Evolutionary conservation across 129 eudicot genomes (phyloP), one percentile per base, ranked within the genome.

Genomic region (Flaveria sonorensis): DNA sequence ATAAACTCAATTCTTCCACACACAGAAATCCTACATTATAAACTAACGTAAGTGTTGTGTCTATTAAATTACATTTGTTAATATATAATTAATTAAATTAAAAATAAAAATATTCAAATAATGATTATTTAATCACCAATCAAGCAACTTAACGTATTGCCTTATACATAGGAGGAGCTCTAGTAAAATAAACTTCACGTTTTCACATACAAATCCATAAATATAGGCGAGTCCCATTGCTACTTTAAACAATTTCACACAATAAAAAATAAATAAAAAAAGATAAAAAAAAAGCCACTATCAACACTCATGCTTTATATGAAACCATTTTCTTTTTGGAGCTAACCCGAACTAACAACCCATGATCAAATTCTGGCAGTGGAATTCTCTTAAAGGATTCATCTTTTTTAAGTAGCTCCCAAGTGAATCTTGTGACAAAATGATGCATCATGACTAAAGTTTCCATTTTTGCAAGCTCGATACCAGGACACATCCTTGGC

Each of bases 391-490:
- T 70, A 75, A 87, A 87, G 0, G 60, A 12, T 55, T 83, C 64
- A 2, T 89, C 88, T 19, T 62, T 78, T 28, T 86, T 56, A 79
- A 81, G 18, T 50, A 87, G 87, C 61, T 81, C 81, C 96, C 92
- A 87, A 4, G 71, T 85, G 57, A 85, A 89, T 8, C 16, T 71
- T 42, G 90, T 85, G 8, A 90, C 83, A 63, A 88, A 61, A 32
- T 71, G 82, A 79, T 85, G 93, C 26, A 91, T 72, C 46, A 87
- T 70, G 24, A 78, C 82, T 30, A 91, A 83, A 9, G 86, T 86
- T 81, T 88, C 93, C 75, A 91, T 88, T 79, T 73, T 86, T 13
- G 93, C 96, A 82, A 91, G 86, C 84, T 91, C 93, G 14, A 82
- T 78, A 45, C 93, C 96, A 9, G 93, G 91, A 74, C 96, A 91